Evolutionary conservation across 2,329 filamentous ascomycete genomes (phyloP), one percentile per base, ranked within the genome.

Genomic region (Botrytis paeoniae): DNA sequence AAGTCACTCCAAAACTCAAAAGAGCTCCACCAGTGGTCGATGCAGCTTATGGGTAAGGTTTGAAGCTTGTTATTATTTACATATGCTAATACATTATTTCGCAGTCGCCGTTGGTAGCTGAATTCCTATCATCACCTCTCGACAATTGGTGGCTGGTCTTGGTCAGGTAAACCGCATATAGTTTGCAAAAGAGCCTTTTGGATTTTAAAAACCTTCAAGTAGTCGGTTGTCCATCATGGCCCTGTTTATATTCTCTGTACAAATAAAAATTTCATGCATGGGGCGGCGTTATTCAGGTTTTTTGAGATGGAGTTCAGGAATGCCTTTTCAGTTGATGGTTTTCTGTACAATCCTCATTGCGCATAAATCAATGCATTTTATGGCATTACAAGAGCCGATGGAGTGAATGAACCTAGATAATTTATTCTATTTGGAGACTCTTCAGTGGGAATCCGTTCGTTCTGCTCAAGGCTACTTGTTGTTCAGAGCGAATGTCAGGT

Each of bases 41-140:
- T 18, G 81, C 79, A 73, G 83, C 83, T 69, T 84, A 84, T 70
- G 80, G 78, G 80, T 79, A 78, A 73, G 74, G 72, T n/a, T 64
- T 54, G 45, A 43, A 25, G 69, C 41, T 63, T 48, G 25, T 35
- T 25, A 12, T 73, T 72, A 71, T 76, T 76, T 75, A 70, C 71
- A 73, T 74, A 73, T 72, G 72, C 70, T 78, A 71, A 62, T 51
- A 45, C 35, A 45, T 73, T 35, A 29, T 72, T 37, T 10, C 29
- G 35, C 43, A 81, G 80, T 65, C 83, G 83, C 73, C 83, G 83
- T 64, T 84, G 83, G 83, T 84, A 78, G 66, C 43, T 41, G n/a
- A 59, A 29, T 51, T 32, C 9, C 8, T 25, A n/a, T 60, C 16
- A 29, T 22, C 5, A 14, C 73, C 39, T 35, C 18, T 71, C 39